These are phyloP conservation scores for Aspergillus eucalypticola DNA, from an alignment of 2,329 filamentous ascomycete genomes.

Conservation along the genomic window DNA sequence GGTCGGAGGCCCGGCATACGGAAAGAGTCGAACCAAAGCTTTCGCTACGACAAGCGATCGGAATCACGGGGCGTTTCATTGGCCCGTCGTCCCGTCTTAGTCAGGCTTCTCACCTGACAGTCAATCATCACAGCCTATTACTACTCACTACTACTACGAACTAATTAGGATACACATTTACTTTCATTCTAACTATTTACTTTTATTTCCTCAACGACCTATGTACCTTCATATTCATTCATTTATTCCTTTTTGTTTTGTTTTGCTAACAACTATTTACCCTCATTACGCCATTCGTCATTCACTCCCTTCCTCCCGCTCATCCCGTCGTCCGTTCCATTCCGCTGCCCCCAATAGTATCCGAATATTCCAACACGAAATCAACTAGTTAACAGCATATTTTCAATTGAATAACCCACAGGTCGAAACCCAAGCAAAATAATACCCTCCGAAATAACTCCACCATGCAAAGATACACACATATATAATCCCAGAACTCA, in stretches of 20 bases:
- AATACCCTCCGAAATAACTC: constrained; percentile 9
- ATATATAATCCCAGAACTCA: neutral
- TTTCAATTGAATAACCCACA: constrained; percentile 1
- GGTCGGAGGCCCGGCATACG: constrained; percentile 35
- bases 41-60: constrained; percentile 40
- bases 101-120: constrained; percentile 7
- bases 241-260: too few species aligned
- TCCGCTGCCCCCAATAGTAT: constrained; percentile 4
- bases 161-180: too few species aligned
- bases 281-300: neutral
- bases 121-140: neutral
- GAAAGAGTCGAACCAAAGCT: constrained; percentile 34
- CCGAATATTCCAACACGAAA: constrained; percentile 1
- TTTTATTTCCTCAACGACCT: too few species aligned
- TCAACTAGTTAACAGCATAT: neutral
- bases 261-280: neutral
- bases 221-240: neutral
- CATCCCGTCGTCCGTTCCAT: constrained; percentile 16
- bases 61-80: constrained; percentile 45
- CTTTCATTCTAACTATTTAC: too few species aligned
- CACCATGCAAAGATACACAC: constrained; percentile 1
- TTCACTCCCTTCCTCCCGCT: neutral
- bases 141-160: too few species aligned
- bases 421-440: neutral
- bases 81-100: constrained; percentile 27